Base-by-base conservation (phyloP, 176 grass and related monocot species). In the Avena atlantica region DNA sequence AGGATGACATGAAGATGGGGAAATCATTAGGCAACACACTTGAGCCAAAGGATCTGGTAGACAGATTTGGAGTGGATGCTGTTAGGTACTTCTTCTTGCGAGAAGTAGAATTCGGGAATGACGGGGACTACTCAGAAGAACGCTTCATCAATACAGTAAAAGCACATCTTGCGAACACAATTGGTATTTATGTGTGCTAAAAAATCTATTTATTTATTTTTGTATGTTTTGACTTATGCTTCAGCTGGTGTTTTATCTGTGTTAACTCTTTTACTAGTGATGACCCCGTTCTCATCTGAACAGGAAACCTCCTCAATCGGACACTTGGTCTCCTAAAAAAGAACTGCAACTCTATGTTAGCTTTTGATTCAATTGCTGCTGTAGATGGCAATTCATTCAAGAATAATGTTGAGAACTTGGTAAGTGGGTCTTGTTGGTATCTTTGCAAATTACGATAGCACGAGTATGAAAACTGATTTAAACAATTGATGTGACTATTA, bases 1-100 rank as follows among this genome's bases (percentile, higher is more conserved):
- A 98, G 96, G 96, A 95, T 92, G 96, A 93, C 83, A 86, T 92
- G 96, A 98, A 98, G 79, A 98, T 98, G 96, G 96, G 96, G 20
- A 98, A 98, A 89, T 98, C 96, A 82, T 80, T 98, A 80, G 96
- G 96, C 78, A 98, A 98, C 87, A 98, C 93, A 68, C 92, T 98
- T 79, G 96, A 98, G 86, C 96, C 93, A 21, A 98, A 92, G 36
- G 93, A 98, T 89, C 85, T 98, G 57, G 93, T 98, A 47, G 55
- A 84, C 55, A 92, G 85, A 87, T 98, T 95, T 90, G 93, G 96
- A 83, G 84, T 79, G 25, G 90, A 98, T 90, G 90, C 96, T 88
- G 96, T 98, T 79, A 91, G 93, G 79, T 98, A 95, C 74, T 98
- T 98, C 82, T 98, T 98, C 89, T 79, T 98, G 87, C 83, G 92